These are phyloP conservation scores for Xylariaceae sp. DNA, from an alignment of 2,329 filamentous ascomycete genomes.

Conservation along the genomic window DNA sequence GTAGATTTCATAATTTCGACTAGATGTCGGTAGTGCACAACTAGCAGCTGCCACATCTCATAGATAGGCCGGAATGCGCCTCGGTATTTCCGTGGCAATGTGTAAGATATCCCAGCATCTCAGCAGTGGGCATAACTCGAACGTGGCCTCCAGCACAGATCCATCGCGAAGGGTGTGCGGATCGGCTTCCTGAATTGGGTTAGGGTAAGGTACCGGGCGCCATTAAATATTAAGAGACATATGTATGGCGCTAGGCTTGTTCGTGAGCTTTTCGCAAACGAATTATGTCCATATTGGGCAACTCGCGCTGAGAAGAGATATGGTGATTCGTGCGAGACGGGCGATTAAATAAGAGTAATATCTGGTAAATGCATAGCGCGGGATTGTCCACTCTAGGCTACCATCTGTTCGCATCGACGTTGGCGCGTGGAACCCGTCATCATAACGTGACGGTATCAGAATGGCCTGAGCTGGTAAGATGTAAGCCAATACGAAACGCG, in stretches of 20 bases:
- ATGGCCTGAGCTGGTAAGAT: not conserved
- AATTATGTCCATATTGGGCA: not conserved
- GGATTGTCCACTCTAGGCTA: not conserved
- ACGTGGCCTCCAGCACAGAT: constrained; percentile 5
- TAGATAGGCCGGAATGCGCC: not conserved
- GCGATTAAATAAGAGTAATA: not conserved
- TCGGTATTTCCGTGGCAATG: not conserved
- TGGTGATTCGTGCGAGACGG: not conserved
- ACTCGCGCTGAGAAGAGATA: not conserved
- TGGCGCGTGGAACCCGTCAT: constrained; percentile 8
- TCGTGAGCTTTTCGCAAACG: constrained; percentile 2
- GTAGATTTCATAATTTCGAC: not conserved
- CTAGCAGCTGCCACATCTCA: not conserved
- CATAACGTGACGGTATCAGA: constrained; percentile 4
- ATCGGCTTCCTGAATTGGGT: constrained; percentile 4
- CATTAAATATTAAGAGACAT: not conserved
- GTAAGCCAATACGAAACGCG: not conserved
- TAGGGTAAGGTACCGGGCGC: constrained; percentile 7
- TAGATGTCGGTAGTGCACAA: not conserved
- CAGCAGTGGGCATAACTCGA: not conserved
- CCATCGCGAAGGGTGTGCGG: constrained; percentile 6
- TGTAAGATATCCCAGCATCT: not conserved
- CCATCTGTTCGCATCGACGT: not conserved
- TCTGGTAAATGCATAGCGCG: not conserved
- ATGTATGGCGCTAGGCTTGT: not conserved